phyloP scores from a whole-genome alignment of 2,329 filamentous ascomycete genomes.

The Fusarium sp. region DNA sequence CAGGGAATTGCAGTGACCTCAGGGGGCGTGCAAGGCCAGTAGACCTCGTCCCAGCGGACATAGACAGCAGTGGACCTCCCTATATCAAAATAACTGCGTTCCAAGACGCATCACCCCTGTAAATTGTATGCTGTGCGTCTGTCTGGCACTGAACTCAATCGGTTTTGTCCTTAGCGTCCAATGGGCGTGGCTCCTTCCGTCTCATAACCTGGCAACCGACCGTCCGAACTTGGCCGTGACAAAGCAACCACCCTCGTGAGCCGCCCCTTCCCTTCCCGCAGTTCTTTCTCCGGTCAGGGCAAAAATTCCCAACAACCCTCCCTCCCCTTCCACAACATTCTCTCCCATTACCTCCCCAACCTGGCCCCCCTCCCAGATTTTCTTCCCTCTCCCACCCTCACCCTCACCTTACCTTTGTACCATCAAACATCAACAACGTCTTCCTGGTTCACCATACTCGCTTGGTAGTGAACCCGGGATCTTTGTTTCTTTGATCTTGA shows the following conservation, averaged over 20 bases:
- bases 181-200: slow-evolving; percentile 5
- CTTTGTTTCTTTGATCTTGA: slow-evolving; percentile 36
- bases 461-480: slow-evolving; percentile 17
- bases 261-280: slow-evolving; percentile 24
- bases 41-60: slow-evolving; percentile 6
- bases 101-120: slow-evolving; percentile 1
- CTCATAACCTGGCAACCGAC: slow-evolving; percentile 6
- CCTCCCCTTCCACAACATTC: slow-evolving; percentile 9
- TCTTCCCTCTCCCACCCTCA: slow-evolving; percentile 1
- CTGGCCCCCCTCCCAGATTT: slow-evolving; percentile 4
- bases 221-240: slow-evolving; percentile 4
- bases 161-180: slow-evolving; percentile 3
- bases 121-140: background rate
- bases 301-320: slow-evolving; percentile 8
- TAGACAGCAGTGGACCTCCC: background rate
- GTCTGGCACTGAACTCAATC: background rate
- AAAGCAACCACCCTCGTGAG: slow-evolving; percentile 8
- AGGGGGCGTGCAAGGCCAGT: slow-evolving; percentile 12
- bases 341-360: slow-evolving; percentile 18
- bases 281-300: background rate
- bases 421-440: slow-evolving; percentile 23
- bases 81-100: slow-evolving; percentile 9
- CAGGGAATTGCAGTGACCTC: background rate
- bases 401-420: background rate
- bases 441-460: slow-evolving; percentile 23